Evolutionary conservation across 1,139 yeast genomes (phyloP), one percentile per base, ranked within the genome.

Genomic region (Trichomonascaceae sp.): DNA sequence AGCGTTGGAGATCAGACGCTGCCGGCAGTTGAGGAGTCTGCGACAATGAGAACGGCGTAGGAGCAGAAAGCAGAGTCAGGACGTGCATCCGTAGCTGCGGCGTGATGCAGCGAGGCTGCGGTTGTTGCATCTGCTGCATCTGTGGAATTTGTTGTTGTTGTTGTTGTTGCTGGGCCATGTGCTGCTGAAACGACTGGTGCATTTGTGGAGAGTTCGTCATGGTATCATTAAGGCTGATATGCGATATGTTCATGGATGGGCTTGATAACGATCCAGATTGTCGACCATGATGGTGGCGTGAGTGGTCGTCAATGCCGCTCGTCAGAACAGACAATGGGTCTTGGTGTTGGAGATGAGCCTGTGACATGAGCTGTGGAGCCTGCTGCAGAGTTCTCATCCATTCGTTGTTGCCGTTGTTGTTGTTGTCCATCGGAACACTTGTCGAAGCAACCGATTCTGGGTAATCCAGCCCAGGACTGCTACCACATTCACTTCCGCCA

Each of bases 31-130:
- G 50, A 27, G 50, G 54, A 13, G 54, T 52, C n/a, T 65, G 62
- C 23, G 62, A 56, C 31, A 67, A 62, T 3, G 63, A 57, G 46
- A 73, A 72, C 0, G 85, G 85, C 32, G 77, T 71, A 36, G 74
- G 72, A 38, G 75, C 71, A 35, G 76, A 66, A 51, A 48, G 58
- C 44, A 46, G 66, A 60, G 38, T 66, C 59, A 44, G 71, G 76
- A 50, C 71, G 65, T 27, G 89, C 75, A 16, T 80, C 67, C 56
- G 75, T 77, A 40, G 71, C 65, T 34, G 82, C 49, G 93, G 92
- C 71, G 51, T 77, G 74, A 42, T 71, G 67, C 36, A 60, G 56
- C 35, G 54, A 6, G 23, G 23, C 6, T 6, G 9, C 27, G 29
- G 33, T 6, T 16, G 29, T 13, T 18, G 32, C n/a, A n/a, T n/a